Evolutionary conservation across 2,329 filamentous ascomycete genomes (phyloP).

Genomic region (Shiraia sp.): DNA sequence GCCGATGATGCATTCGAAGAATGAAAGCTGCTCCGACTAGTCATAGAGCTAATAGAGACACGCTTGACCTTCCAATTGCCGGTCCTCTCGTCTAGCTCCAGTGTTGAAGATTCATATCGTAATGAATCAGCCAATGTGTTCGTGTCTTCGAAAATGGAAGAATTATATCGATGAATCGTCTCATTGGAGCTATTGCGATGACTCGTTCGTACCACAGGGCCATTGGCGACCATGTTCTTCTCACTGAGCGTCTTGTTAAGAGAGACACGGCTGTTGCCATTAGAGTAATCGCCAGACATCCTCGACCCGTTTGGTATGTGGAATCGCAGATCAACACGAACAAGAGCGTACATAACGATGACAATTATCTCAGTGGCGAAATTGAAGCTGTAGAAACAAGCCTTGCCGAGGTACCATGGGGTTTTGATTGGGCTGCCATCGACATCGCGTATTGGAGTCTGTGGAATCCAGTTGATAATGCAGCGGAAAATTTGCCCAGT

Average conservation of each 20-base stretch:
- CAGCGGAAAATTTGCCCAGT: constrained; percentile 72
- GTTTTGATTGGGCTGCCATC: constrained; percentile 44
- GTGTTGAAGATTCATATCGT: constrained; percentile 33
- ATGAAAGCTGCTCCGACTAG: constrained; percentile 13
- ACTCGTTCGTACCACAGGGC: constrained; percentile 8
- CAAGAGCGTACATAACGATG: constrained; percentile 66
- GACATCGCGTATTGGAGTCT: constrained; percentile 48
- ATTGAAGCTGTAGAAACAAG: constrained; percentile 80
- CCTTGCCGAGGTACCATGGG: constrained; percentile 73
- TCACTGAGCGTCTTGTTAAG: constrained; percentile 25
- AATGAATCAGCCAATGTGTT: constrained; percentile 40
- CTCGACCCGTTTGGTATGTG: constrained; percentile 72
- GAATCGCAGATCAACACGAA: constrained; percentile 76
- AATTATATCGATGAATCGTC: constrained; percentile 34
- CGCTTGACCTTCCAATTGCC: constrained; percentile 40
- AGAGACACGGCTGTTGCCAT: constrained; percentile 21
- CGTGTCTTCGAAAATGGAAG: constrained; percentile 37
- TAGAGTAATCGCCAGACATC: constrained; percentile 41
- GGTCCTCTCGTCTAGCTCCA: constrained; percentile 36
- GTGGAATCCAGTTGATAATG: constrained; percentile 59
- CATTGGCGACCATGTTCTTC: constrained; percentile 19
- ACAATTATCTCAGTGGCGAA: constrained; percentile 75
- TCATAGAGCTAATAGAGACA: constrained; percentile 19
- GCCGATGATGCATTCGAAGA: constrained; percentile 15
- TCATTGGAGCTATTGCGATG: constrained; percentile 26